Conservation (phyloP, 768 basidiomycete genomes). For the Phlebiopsis gigantea region DNA sequence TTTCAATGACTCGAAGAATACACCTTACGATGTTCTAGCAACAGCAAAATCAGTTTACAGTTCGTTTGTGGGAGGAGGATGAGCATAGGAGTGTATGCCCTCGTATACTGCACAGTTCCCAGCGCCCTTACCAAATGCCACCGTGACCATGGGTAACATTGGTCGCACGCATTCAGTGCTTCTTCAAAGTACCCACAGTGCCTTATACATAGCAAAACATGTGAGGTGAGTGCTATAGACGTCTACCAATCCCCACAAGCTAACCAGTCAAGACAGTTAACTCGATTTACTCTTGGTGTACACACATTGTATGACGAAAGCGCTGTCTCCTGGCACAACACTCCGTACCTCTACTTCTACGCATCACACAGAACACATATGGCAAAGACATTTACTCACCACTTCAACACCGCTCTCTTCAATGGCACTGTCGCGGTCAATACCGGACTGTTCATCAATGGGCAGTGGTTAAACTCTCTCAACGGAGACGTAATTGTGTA, state of each 20-base stretch:
- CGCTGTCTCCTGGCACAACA: neutral
- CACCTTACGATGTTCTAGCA: neutral
- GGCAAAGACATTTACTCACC: constrained; percentile 18
- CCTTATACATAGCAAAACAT: neutral
- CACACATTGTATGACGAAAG: neutral
- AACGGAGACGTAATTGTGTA: constrained; percentile 15
- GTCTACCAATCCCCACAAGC: neutral
- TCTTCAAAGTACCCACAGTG: too few relatives aligned
- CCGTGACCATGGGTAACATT: too few relatives aligned
- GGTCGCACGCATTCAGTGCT: too few relatives aligned
- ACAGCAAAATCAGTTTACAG: too few relatives aligned
- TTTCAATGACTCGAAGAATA: neutral
- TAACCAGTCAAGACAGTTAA: neutral
- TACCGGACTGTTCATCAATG: constrained; percentile 40
- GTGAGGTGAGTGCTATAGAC: too few relatives aligned
- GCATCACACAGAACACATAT: constrained; percentile 4
- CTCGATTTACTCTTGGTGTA: neutral
- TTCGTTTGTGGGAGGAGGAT: too few relatives aligned
- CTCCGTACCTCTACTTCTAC: neutral
- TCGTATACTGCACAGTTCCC: too few relatives aligned
- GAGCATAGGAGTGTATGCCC: too few relatives aligned
- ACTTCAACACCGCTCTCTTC: constrained; percentile 22
- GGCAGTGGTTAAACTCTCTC: constrained; percentile 21
- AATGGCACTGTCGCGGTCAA: constrained; percentile 23
- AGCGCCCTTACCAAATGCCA: too few relatives aligned